Evolutionary conservation across 2,329 filamentous ascomycete species (phyloP).

Genomic region (Colletotrichum plurivorum): DNA sequence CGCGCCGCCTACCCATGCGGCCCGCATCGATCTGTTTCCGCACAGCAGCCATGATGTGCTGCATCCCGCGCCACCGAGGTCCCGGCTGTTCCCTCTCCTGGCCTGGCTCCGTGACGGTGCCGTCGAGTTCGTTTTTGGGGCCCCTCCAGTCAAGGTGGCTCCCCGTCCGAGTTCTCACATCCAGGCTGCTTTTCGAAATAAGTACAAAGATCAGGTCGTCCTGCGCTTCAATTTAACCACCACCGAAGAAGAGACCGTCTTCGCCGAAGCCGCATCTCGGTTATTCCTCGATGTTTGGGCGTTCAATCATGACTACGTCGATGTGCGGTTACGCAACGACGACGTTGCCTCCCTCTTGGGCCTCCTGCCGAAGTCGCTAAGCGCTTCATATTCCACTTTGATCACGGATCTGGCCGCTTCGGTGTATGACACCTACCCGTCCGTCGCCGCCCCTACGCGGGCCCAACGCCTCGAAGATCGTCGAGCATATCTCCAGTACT

Average conservation of each 20-base stretch:
- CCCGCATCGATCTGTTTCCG: constrained; percentile 46
- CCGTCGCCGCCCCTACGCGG: constrained; percentile 48
- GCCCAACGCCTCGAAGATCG: constrained; percentile 43
- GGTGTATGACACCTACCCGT: constrained; percentile 82
- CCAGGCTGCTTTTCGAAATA: constrained; percentile 63
- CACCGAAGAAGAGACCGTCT: constrained; percentile 75
- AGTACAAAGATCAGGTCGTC: constrained; percentile 87
- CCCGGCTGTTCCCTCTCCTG: constrained; percentile 61
- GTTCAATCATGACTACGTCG: constrained; percentile 84
- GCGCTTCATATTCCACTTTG: constrained; percentile 78
- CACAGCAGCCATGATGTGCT: constrained; percentile 38
- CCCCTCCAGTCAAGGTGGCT: constrained; percentile 53
- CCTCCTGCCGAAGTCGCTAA: constrained; percentile 82
- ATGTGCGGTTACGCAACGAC: constrained; percentile 83
- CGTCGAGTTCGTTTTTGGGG: constrained; percentile 66
- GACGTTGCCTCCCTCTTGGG: constrained; percentile 84
- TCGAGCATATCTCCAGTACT: constrained; percentile 47
- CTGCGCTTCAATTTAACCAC: constrained; percentile 87
- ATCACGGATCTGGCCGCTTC: constrained; percentile 85
- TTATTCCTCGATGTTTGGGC: constrained; percentile 94
- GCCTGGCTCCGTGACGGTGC: constrained; percentile 65
- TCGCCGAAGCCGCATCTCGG: constrained; percentile 80
- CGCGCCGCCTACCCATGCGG: constrained; percentile 46
- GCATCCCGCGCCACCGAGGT: constrained; percentile 7
- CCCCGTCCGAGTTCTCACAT: constrained; percentile 47